Conservation (phyloP, 106 monocot species). For the Xerophyta viscosa region DNA sequence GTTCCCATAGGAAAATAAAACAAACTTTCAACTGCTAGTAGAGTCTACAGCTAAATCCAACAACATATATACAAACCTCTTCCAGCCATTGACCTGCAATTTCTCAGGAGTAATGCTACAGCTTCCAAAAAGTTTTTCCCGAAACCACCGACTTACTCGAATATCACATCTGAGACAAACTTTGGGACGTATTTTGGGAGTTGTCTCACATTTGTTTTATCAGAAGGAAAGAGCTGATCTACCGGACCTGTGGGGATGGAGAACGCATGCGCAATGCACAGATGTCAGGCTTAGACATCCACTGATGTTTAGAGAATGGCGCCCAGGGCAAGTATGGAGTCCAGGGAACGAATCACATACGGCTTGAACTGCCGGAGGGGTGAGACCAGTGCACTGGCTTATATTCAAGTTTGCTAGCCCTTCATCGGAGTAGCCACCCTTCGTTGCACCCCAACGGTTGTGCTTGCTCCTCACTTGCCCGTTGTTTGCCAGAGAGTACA, state of each 20-base stretch:
- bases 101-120: too few species aligned
- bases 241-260: conserved; percentile 35
- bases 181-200: too few species aligned
- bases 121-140: too few species aligned
- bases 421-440: conserved; percentile 15
- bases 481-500: conserved; percentile 78
- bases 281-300: conserved; percentile 92
- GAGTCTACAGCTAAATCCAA: too few species aligned
- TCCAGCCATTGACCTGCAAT: too few species aligned
- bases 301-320: conserved; percentile 87
- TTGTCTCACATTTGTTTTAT: too few species aligned
- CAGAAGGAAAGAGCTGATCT: conserved; percentile 11
- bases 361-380: conserved; percentile 83
- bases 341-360: conserved; percentile 85
- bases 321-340: conserved; percentile 75
- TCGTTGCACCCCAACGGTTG: conserved; percentile 7
- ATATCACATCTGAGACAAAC: too few species aligned
- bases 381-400: conserved; percentile 96
- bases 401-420: conserved; percentile 85
- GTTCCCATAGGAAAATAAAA: too few species aligned
- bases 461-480: conserved; percentile 35
- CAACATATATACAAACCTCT: too few species aligned
- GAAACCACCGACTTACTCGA: too few species aligned
- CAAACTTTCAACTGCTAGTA: too few species aligned
- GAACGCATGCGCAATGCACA: conserved; percentile 74